A percentile compares a stretch with the other conserved stretches of the same genome.
phyloP scores from a whole-genome alignment of 2,329 filamentous ascomycete species.

The Ciborinia camelliae region DNA sequence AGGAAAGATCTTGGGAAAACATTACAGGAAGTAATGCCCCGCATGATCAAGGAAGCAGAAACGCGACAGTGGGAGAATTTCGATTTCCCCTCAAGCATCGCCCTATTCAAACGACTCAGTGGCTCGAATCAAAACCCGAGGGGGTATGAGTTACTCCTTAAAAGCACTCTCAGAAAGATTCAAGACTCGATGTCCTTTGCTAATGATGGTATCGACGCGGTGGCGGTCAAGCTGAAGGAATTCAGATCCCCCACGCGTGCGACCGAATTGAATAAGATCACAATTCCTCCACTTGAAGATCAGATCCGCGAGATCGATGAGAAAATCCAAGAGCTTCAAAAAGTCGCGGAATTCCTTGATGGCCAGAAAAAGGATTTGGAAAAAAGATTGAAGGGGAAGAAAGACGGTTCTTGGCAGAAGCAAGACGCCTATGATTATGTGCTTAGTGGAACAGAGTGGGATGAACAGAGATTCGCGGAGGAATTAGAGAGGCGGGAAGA shows the following conservation, averaged over 20 bases:
- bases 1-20: not conserved
- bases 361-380: too few relatives aligned
- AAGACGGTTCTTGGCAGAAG: not conserved
- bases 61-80: not conserved
- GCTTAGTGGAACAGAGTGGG: not conserved
- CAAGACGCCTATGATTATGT: not conserved
- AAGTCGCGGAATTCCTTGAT: not conserved
- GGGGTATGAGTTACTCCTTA: not conserved
- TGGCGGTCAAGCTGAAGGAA: not conserved
- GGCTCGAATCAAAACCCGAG: fast-evolving
- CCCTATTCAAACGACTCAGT: not conserved
- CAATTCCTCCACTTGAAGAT: not conserved
- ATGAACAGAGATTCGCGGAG: not conserved
- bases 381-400: not conserved
- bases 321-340: not conserved
- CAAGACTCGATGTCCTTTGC: not conserved
- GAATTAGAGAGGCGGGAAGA: not conserved
- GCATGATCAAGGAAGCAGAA: not conserved
- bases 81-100: not conserved
- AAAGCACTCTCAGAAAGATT: not conserved
- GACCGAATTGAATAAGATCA: not conserved
- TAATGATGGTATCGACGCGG: too few relatives aligned
- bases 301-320: not conserved
- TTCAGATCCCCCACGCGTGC: not conserved
- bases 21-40: not conserved